Percentiles rank a stretch among this genome's conserved stretches.
Evolutionary conservation across 208 protist genomes (phyloP).

Genomic region (Leptomonas pyrrhocoris): DNA sequence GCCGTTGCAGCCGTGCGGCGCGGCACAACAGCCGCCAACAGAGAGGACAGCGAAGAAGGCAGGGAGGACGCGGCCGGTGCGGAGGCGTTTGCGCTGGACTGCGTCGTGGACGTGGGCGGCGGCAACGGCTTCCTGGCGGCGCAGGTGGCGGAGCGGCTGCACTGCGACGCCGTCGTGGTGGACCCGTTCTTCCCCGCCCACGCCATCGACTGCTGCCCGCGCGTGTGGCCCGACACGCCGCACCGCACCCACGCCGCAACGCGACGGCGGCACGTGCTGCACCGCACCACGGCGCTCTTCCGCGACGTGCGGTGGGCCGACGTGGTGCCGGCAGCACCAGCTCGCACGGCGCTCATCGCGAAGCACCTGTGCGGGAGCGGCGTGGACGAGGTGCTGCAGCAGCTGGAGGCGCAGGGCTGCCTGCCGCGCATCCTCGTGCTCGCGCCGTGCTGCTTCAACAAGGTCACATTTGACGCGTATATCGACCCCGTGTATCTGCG

Average conservation of each 20-base stretch:
- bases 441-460: conserved; percentile 78
- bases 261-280: conserved; percentile 34
- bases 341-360: conserved; percentile 56
- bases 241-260: conserved; percentile 35
- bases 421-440: conserved; percentile 72
- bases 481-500: conserved; percentile 48
- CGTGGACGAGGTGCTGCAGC: conserved; percentile 69
- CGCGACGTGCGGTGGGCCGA: conserved; percentile 50
- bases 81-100: conserved; percentile 28
- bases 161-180: conserved; percentile 68
- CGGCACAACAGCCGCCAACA: no score
- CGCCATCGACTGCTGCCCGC: conserved; percentile 72
- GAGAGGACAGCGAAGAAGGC: no score
- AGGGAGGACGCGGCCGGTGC: no score
- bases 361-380: conserved; percentile 87
- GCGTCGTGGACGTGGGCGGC: conserved; percentile 80
- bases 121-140: conserved; percentile 84
- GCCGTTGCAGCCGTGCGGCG: conserved; percentile 11
- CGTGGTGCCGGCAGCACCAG: conserved; percentile 41
- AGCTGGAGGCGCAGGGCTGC: conserved; percentile 33
- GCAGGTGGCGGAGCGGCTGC: conserved; percentile 59
- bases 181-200: conserved; percentile 74
- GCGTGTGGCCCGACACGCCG: conserved; percentile 55
- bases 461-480: conserved; percentile 59
- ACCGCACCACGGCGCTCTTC: conserved; percentile 49